Evolutionary conservation across 1,284 basidiomycete genomes (phyloP), one percentile per base, ranked within the genome.

Genomic region (Serendipita sp.): DNA sequence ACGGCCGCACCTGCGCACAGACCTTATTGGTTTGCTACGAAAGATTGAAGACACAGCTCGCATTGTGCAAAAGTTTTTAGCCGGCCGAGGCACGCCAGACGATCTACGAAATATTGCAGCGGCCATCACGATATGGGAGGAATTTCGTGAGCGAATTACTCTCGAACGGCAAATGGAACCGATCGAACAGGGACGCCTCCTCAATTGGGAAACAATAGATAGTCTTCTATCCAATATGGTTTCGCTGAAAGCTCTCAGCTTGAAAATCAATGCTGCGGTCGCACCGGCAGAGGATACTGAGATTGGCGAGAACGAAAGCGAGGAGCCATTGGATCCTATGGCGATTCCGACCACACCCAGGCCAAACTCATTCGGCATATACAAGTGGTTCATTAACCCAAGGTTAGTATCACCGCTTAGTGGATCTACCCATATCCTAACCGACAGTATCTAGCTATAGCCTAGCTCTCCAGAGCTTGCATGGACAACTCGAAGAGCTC

Each of bases 31-130:
- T 58, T 71, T 76, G 17, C 73, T 95, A 38, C 77, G 77, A 41
- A 77, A 79, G 43, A 72, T 83, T 1, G 87, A 85, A 64, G 93
- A 96, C 71, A 79, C 83, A 1, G 80, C 82, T 60, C 84, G 93
- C 13, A 81, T 91, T 62, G 78, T 91, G 10, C 93, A 96, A 70
- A 83, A 82, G 63, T 87, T 95, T 69, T 74, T 86, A 6, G 77
- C 88, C 2, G 79, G 85, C 3, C 79, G 84, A 64, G 90, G 90
- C 15, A 82, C 83, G 65, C 74, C 81, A 10, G 75, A 74, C 62
- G 91, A 93, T 69, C 74, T 93, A 15, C 71, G 82, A 13, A 75
- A 82, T 1, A 78, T 93, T 50, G 80, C 79, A 65, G 75, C 76
- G 34, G 83, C 85, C 2, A 82, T 90, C 62, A 74, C 72, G 6